phyloP scores from a whole-genome alignment of 495 filamentous ascomycete species.

The Niebla homalea region DNA sequence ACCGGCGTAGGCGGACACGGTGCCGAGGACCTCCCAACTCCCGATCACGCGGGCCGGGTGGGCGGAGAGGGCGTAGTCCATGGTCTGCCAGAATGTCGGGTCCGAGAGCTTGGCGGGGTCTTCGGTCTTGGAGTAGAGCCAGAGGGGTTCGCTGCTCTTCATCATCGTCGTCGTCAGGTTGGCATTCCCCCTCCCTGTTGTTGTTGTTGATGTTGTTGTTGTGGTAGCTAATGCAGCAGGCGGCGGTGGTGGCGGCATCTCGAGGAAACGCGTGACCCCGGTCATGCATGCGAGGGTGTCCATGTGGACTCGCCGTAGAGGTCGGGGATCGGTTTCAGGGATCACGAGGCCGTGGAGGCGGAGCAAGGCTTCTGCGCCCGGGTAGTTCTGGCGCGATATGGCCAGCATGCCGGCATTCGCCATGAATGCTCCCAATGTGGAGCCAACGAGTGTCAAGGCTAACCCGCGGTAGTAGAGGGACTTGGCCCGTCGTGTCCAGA shows the following conservation, averaged over 20 bases:
- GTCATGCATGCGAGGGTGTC: conserved; percentile 89
- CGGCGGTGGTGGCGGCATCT: conserved; percentile 20
- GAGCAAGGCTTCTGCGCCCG: conserved; percentile 60
- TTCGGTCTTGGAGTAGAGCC: conserved; percentile 46
- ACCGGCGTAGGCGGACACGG: conserved; percentile 58
- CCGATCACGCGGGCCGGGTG: conserved; percentile 44
- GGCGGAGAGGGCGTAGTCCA: conserved; percentile 73
- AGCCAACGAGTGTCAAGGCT: conserved; percentile 39
- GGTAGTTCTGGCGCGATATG: conserved; percentile 71
- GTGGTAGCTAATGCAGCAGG: background rate
- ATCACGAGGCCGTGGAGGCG: conserved; percentile 35
- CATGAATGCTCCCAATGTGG: conserved; percentile 44
- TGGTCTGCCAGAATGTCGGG: conserved; percentile 62
- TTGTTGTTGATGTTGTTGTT: background rate
- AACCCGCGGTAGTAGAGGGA: conserved; percentile 41
- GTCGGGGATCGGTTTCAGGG: conserved; percentile 1
- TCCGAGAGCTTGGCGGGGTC: conserved; percentile 35
- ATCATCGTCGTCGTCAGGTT: too few species aligned
- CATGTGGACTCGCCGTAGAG: conserved; percentile 45
- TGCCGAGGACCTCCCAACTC: conserved; percentile 57
- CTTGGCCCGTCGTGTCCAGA: conserved; percentile 57
- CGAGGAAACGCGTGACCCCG: conserved; percentile 77
- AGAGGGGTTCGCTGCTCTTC: conserved; percentile 15
- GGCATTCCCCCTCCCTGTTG: too few species aligned
- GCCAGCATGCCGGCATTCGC: conserved; percentile 52